phyloP scores from a whole-genome alignment of 1,284 basidiomycete species.

The Sporisorium reilianum region DNA sequence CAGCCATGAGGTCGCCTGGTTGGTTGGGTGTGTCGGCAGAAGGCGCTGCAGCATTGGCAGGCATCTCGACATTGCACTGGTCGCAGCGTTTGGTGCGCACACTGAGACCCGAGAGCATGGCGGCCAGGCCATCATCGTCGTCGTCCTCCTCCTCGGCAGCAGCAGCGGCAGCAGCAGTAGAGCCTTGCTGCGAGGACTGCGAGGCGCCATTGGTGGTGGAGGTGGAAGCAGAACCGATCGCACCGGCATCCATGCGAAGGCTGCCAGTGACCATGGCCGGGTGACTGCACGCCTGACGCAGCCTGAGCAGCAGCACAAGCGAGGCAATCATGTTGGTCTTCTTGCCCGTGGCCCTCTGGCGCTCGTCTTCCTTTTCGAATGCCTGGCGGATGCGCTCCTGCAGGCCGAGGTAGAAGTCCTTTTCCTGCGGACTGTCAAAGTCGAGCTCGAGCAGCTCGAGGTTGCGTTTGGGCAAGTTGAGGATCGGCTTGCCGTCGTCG shows the following conservation, averaged over 20 bases:
- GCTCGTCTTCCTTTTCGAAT: conserved; percentile 71
- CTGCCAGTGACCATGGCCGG: conserved; percentile 54
- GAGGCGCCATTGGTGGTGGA: neutral
- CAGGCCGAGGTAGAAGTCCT: conserved; percentile 83
- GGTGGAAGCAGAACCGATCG: conserved; percentile 29
- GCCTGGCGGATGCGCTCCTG: conserved; percentile 80
- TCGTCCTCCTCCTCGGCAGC: conserved; percentile 20
- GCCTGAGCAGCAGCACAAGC: conserved; percentile 82
- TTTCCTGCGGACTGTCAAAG: conserved; percentile 74
- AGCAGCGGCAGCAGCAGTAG: neutral
- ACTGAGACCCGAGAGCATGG: conserved; percentile 78
- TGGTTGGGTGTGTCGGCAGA: neutral
- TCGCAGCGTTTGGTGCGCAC: conserved; percentile 69
- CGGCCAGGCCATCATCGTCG: conserved; percentile 78
- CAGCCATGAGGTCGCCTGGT: conserved; percentile 32
- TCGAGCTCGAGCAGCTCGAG: conserved; percentile 77
- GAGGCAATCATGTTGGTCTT: conserved; percentile 85
- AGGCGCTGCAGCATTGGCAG: neutral
- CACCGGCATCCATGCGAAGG: conserved; percentile 33
- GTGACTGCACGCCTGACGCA: conserved; percentile 78
- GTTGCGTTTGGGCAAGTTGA: conserved; percentile 82
- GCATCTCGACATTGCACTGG: conserved; percentile 48
- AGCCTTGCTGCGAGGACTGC: neutral
- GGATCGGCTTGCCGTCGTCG: conserved; percentile 77
- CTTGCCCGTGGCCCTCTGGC: conserved; percentile 70